Conservation (phyloP, 495 filamentous ascomycete species). For the Hyaloscypha variabilis region DNA sequence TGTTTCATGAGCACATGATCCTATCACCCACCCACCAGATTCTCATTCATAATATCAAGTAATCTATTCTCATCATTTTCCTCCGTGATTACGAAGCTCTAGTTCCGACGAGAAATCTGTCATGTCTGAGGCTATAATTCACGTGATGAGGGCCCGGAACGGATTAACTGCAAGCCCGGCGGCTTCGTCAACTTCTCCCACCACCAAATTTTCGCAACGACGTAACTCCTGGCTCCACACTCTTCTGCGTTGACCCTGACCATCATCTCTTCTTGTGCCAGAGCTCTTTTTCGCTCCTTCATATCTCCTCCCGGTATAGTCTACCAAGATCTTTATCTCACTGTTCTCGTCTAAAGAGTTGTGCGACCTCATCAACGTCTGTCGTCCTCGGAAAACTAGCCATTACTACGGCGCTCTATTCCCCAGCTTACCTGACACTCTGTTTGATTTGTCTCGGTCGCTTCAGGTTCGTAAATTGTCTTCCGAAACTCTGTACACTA, state of each 20-base stretch:
- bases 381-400: background rate
- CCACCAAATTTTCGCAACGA: slow-evolving; percentile 6
- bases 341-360: background rate
- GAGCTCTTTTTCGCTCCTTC: slow-evolving; percentile 2
- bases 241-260: slow-evolving; percentile 1
- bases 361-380: background rate
- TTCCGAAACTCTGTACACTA: slow-evolving; percentile 1
- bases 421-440: slow-evolving; percentile 1
- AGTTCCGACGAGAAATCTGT: too few relatives aligned
- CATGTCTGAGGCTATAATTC: too few relatives aligned
- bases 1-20: too few relatives aligned
- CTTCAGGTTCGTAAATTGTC: background rate
- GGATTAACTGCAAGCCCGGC: slow-evolving; percentile 5
- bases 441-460: slow-evolving; percentile 3
- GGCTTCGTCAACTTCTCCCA: slow-evolving; percentile 5
- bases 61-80: too few relatives aligned
- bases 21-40: too few relatives aligned
- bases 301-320: slow-evolving; percentile 4
- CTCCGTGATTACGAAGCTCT: too few relatives aligned
- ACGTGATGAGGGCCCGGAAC: slow-evolving; percentile 1
- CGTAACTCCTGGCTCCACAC: background rate
- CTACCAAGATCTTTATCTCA: background rate
- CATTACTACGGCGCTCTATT: background rate
- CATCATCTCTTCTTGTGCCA: slow-evolving; percentile 2
- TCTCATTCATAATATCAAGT: too few relatives aligned